These are phyloP conservation scores for Taphrina betulina DNA, from an alignment of 1,139 yeast genomes.

Conservation along the genomic window DNA sequence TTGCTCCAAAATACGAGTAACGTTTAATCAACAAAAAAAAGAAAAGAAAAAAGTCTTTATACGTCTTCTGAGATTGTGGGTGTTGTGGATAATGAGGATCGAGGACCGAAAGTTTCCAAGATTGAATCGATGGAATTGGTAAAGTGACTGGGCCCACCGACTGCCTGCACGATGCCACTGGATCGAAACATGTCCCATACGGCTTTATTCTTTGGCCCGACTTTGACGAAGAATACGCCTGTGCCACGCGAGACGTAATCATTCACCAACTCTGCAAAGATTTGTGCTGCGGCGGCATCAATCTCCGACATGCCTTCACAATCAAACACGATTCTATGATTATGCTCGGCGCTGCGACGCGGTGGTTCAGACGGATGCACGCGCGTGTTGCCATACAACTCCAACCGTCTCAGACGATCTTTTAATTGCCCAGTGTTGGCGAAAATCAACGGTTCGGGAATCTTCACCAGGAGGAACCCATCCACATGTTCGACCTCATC, in stretches of 20 bases:
- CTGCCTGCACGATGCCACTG: conserved; percentile 20
- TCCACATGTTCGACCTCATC: conserved; percentile 66
- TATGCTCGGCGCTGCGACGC: conserved; percentile 28
- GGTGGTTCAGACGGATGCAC: conserved; percentile 60
- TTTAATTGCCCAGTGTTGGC: conserved; percentile 85
- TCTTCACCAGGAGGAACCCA: conserved; percentile 79
- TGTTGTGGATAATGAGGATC: too few relatives aligned
- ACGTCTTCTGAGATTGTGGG: too few relatives aligned
- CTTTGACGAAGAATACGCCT: conserved; percentile 25
- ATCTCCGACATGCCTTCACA: conserved; percentile 28
- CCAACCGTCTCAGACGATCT: conserved; percentile 71
- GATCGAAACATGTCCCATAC: conserved; percentile 11
- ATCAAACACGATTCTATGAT: conserved; percentile 27
- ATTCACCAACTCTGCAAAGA: conserved; percentile 22
- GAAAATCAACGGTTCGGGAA: conserved; percentile 91
- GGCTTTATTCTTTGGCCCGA: conserved; percentile 6
- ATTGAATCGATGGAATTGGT: conserved; percentile 18
- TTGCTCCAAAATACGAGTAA: too few relatives aligned
- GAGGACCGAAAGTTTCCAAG: too few relatives aligned
- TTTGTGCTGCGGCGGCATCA: conserved; percentile 32
- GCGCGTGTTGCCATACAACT: conserved; percentile 75
- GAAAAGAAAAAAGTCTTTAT: too few relatives aligned
- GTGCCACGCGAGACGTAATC: conserved; percentile 25
- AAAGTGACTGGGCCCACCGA: conserved; percentile 21
- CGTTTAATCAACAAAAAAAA: too few relatives aligned